Percentiles rank a stretch among this genome's conserved stretches.
These are phyloP conservation scores for Fraxinus sp. DNA, from an alignment of 305 asterid genomes.

Conservation along the genomic window DNA sequence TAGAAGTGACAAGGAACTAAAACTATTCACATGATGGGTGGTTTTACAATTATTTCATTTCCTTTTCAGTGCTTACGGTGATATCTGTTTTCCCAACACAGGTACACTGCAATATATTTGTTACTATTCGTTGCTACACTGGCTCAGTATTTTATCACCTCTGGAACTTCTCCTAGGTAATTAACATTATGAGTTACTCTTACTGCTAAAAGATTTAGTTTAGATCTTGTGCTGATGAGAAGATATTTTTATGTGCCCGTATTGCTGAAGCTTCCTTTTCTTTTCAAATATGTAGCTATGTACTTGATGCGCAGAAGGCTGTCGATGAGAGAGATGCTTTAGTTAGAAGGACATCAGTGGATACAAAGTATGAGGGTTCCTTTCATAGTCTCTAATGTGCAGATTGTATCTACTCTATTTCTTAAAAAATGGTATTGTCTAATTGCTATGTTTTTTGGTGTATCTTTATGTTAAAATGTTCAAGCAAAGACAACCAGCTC, in stretches of 20 bases:
- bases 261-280: slow-evolving; percentile 13
- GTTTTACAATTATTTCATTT: neutral
- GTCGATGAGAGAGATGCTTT: slow-evolving; percentile 70
- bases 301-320: slow-evolving; percentile 70
- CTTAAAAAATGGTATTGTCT: slow-evolving; percentile 33
- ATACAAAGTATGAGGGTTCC: slow-evolving; percentile 71
- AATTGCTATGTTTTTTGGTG: slow-evolving; percentile 34
- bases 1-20: neutral
- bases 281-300: slow-evolving; percentile 52
- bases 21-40: neutral
- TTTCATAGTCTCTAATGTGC: slow-evolving; percentile 22
- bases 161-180: slow-evolving; percentile 93
- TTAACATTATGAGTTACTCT: slow-evolving; percentile 19
- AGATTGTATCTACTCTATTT: slow-evolving; percentile 16
- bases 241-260: slow-evolving; percentile 15
- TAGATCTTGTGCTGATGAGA: slow-evolving; percentile 15
- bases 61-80: neutral
- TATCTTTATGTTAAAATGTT: slow-evolving; percentile 55
- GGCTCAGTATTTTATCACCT: slow-evolving; percentile 78
- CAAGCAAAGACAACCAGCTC: slow-evolving; percentile 96
- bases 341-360: slow-evolving; percentile 47
- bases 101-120: slow-evolving; percentile 66
- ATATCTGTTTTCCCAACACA: slow-evolving; percentile 34
- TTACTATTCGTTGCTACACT: slow-evolving; percentile 65
- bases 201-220: slow-evolving; percentile 1